These are phyloP conservation scores for Dacryopinax spathularia DNA, from an alignment of 768 basidiomycete species.

Conservation along the genomic window DNA sequence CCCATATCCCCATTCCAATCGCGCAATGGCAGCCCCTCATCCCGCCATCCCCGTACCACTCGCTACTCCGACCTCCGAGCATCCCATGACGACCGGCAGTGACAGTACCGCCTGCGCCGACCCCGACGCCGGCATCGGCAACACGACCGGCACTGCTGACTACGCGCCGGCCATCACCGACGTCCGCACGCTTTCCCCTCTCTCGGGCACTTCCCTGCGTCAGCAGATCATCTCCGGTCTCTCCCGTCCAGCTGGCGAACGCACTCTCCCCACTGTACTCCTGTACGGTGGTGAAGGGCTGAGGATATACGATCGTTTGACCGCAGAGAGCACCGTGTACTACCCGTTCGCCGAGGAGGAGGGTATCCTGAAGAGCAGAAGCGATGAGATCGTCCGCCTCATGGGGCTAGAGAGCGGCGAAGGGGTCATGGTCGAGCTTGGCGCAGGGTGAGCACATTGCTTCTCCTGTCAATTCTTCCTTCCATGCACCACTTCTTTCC, in stretches of 20 bases:
- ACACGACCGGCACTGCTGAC: neutral
- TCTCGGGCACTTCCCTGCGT: constrained; percentile 6
- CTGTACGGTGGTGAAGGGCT: constrained; percentile 81
- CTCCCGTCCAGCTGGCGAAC: constrained; percentile 37
- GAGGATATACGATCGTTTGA: constrained; percentile 73
- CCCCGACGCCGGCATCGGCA: neutral
- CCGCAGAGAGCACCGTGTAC: constrained; percentile 60
- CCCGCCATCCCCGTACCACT: neutral
- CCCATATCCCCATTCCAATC: constrained; percentile 1
- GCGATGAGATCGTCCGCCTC: constrained; percentile 54
- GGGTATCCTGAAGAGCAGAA: constrained; percentile 58
- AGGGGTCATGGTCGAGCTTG: constrained; percentile 68
- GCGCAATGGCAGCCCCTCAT: neutral
- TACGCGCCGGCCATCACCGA: constrained; percentile 6
- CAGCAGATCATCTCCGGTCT: constrained; percentile 41
- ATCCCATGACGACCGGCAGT: no score
- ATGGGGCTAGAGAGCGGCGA: constrained; percentile 47
- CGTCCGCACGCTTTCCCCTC: constrained; percentile 3
- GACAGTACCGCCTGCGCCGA: neutral
- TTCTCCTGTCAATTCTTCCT: constrained; percentile 1
- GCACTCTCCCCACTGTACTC: constrained; percentile 63
- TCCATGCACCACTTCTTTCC: no score
- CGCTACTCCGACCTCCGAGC: no score
- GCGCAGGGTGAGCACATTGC: constrained; percentile 62
- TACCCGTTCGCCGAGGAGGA: constrained; percentile 86